Percentiles rank a stretch among this genome's conserved stretches.
These are phyloP conservation scores for Moesziomyces antarcticus DNA, from an alignment of 1,284 basidiomycete genomes.

Conservation along the genomic window DNA sequence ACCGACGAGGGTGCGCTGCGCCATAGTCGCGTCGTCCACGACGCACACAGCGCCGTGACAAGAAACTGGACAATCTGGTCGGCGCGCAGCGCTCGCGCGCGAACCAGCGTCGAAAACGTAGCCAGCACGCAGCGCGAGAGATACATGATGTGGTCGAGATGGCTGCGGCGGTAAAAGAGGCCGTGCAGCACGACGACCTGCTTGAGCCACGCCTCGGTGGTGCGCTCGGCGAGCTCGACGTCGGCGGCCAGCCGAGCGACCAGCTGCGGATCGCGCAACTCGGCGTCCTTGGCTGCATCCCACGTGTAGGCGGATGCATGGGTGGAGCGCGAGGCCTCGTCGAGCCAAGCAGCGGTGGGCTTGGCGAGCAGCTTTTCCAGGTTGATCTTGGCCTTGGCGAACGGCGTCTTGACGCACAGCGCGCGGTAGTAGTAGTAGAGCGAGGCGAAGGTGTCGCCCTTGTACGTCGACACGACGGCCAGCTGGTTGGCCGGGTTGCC, in stretches of 20 bases:
- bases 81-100: constrained; percentile 45
- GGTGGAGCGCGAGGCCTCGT: constrained; percentile 16
- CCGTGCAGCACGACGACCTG: constrained; percentile 59
- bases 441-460: constrained; percentile 82
- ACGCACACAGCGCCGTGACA: constrained; percentile 56
- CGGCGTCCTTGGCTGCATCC: constrained; percentile 26
- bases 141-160: constrained; percentile 44
- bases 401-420: constrained; percentile 84
- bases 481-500: constrained; percentile 91
- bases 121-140: constrained; percentile 51
- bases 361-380: constrained; percentile 72
- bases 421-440: constrained; percentile 91
- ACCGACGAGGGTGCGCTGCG: constrained; percentile 25
- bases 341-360: constrained; percentile 41
- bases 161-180: constrained; percentile 49
- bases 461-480: constrained; percentile 87
- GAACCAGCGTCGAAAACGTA: constrained; percentile 42
- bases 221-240: constrained; percentile 18
- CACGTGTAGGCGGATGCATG: constrained; percentile 14
- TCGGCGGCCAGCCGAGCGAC: constrained; percentile 24
- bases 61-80: constrained; percentile 60
- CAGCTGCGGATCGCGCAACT: constrained; percentile 26
- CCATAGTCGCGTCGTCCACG: constrained; percentile 58
- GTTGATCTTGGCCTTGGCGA: constrained; percentile 87
- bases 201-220: constrained; percentile 33